These are phyloP conservation scores for Musa balbisiana DNA, from an alignment of 202 grass and related monocot species.

Conservation along the genomic window DNA sequence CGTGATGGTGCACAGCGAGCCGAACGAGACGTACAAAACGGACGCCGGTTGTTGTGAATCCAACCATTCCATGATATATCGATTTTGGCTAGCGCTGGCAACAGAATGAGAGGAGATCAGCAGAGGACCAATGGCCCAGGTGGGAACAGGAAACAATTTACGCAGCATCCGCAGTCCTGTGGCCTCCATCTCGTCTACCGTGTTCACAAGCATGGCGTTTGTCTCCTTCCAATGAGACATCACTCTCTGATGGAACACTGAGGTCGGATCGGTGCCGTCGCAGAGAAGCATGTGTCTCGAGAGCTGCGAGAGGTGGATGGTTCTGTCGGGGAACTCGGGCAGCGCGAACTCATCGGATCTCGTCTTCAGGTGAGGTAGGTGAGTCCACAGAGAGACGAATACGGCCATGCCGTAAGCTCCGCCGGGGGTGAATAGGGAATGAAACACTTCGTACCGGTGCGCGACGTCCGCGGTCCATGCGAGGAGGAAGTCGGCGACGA, in stretches of 20 bases:
- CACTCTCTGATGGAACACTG: slow-evolving; percentile 28
- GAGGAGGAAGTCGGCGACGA: slow-evolving; percentile 62
- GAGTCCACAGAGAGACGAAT: slow-evolving; percentile 46
- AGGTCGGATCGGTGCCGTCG: slow-evolving; percentile 29
- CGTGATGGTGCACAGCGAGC: slow-evolving; percentile 51
- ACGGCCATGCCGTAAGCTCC: slow-evolving; percentile 52
- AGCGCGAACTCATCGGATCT: slow-evolving; percentile 39
- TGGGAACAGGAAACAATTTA: slow-evolving; percentile 10
- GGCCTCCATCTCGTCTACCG: slow-evolving; percentile 49
- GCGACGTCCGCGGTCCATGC: slow-evolving; percentile 48
- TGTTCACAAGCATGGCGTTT: slow-evolving; percentile 46
- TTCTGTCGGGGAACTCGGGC: slow-evolving; percentile 34
- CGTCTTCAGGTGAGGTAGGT: slow-evolving; percentile 35
- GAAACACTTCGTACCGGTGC: slow-evolving; percentile 30
- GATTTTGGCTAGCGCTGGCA: slow-evolving; percentile 2
- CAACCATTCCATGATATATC: slow-evolving; percentile 27
- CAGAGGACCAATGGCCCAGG: slow-evolving; percentile 43
- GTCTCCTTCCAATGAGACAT: slow-evolving; percentile 24
- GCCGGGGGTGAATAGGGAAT: slow-evolving; percentile 40
- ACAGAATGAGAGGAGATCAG: slow-evolving; percentile 3
- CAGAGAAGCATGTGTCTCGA: slow-evolving; percentile 26
- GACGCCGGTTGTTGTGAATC: slow-evolving; percentile 36
- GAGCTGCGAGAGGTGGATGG: slow-evolving; percentile 60
- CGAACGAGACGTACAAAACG: slow-evolving; percentile 65
- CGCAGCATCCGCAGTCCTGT: slow-evolving; percentile 53